A percentile compares a stretch with the other conserved stretches of the same genome.
These are phyloP conservation scores for Pyrus betulifolia DNA, from an alignment of 306 rosid species.

Conservation along the genomic window DNA sequence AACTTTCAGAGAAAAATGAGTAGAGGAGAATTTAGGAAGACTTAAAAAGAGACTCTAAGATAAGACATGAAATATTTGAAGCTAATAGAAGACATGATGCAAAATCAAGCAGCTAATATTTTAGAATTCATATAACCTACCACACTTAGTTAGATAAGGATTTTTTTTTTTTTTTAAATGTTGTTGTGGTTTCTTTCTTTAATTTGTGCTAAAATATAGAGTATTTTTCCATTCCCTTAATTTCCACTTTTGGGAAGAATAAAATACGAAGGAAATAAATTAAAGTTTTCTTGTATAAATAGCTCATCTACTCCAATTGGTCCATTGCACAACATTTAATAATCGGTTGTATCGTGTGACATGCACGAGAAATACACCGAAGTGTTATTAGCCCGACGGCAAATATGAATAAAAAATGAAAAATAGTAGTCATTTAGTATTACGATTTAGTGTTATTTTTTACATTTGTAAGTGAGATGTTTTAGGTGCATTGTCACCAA, in stretches of 20 bases:
- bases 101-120: rapidly evolving
- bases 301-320: background rate
- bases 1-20: rapidly evolving
- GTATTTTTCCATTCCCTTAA: background rate
- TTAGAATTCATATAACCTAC: no score
- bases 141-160: no score
- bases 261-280: background rate
- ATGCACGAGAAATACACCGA: background rate
- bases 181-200: background rate
- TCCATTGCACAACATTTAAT: background rate
- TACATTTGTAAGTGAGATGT: no score
- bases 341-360: background rate
- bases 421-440: background rate
- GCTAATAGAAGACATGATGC: no score
- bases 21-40: no score
- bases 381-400: background rate
- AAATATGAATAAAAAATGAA: background rate
- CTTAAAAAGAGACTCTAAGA: no score
- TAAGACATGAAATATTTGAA: no score
- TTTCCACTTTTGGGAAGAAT: background rate
- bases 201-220: background rate
- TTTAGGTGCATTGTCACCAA: no score
- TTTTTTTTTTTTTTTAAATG: no score
- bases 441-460: no score
- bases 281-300: background rate